Percentiles rank a stretch among this genome's conserved stretches.
These are phyloP conservation scores for Aspergillus mulundensis DNA, from an alignment of 495 filamentous ascomycete species.

Conservation along the genomic window DNA sequence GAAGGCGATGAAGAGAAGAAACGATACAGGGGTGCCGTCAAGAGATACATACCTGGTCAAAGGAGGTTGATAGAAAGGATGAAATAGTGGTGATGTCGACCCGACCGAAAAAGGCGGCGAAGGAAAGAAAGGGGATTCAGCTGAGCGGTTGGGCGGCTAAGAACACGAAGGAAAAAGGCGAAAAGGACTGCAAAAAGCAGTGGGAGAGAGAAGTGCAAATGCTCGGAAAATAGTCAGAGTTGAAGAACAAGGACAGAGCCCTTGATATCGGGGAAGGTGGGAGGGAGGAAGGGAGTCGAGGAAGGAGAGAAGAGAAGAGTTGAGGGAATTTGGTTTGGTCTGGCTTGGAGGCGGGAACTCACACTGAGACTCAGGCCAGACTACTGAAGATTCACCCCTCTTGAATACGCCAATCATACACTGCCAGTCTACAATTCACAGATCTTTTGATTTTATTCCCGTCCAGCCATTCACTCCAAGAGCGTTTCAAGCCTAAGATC, in stretches of 20 bases:
- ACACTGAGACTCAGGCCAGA: too few relatives aligned
- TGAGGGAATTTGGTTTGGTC: background rate
- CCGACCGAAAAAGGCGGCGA: constrained; percentile 30
- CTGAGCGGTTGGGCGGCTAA: constrained; percentile 18
- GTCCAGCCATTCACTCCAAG: too few relatives aligned
- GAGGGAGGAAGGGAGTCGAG: constrained; percentile 19
- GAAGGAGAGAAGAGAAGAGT: constrained; percentile 24
- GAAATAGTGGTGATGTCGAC: constrained; percentile 28
- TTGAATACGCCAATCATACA: background rate
- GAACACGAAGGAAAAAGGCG: constrained; percentile 2
- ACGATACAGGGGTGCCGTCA: background rate
- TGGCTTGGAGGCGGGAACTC: background rate
- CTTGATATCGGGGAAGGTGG: constrained; percentile 32
- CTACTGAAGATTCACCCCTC: background rate
- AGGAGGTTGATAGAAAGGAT: constrained; percentile 10
- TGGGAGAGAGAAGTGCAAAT: constrained; percentile 5
- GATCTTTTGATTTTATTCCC: too few relatives aligned
- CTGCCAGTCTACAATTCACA: background rate
- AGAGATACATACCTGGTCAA: constrained; percentile 16
- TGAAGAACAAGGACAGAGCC: constrained; percentile 34
- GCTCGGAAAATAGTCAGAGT: constrained; percentile 13
- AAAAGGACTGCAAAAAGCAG: constrained; percentile 10
- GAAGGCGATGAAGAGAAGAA: background rate
- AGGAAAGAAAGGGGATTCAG: constrained; percentile 20
- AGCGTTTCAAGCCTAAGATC: too few relatives aligned